Evolutionary conservation across 495 filamentous ascomycete genomes (phyloP), one percentile per base, ranked within the genome.

Genomic region (Cudoniella acicularis): DNA sequence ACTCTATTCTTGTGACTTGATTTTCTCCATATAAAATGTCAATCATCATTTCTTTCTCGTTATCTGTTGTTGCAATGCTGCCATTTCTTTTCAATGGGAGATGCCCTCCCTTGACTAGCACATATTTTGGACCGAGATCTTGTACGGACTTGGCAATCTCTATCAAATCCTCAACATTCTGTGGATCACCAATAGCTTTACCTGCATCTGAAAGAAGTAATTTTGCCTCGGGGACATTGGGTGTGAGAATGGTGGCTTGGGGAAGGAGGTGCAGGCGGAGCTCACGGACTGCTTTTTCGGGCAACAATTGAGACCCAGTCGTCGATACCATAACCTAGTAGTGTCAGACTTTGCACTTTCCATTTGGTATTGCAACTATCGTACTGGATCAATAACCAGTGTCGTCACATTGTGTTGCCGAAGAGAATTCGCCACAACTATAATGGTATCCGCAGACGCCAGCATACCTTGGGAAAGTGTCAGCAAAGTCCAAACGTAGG

Each of bases 31-130:
- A 81, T 1, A 96, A 77, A 23, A 96, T 77, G 69, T 98, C 87
- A 23, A 95, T 75, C 1, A 96, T 83, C 3, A 81, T 69, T 21
- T 87, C 75, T 47, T 73, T 82, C 25, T 92, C 86, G 21, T 74
- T 75, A 1, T 80, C 73, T 17, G 70, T 72, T 43, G 72, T 73
- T 0, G 89, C 83, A 1, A 75, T 74, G 23, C 72, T 71, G 3
- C 77, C 76, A 16, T 87, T 82, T 58, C 80, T 82, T 3, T 77
- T 86, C 50, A 96, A 77, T 8, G 94, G 91, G n/a, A 87, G 69
- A 75, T 98, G 94, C 1, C 94, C 94, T 27, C 94, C 94, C 72
- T 98, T 98, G 22, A 98, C 73, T 1, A 97, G 78, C 16, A 96
- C 87, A 70, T 87, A 89, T 58, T 83, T 81, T 0, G 91, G 84